phyloP scores from a whole-genome alignment of 768 basidiomycete genomes.

The Mycena venus region DNA sequence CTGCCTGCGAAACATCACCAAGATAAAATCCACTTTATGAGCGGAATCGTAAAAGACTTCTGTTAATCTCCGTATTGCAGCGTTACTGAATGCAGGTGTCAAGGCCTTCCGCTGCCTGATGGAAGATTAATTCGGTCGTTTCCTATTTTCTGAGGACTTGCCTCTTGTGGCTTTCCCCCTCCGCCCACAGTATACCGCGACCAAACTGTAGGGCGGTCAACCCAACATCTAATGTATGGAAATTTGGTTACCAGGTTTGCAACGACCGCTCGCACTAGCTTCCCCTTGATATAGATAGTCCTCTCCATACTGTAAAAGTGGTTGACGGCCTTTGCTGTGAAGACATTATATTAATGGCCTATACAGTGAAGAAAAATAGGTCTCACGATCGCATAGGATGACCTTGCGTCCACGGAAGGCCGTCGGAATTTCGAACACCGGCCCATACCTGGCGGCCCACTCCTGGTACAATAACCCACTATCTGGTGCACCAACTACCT shows the following conservation, averaged over 20 bases:
- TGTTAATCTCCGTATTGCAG: constrained; percentile 53
- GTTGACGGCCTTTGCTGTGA: constrained; percentile 40
- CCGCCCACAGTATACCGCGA: constrained; percentile 32
- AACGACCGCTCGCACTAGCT: constrained; percentile 30
- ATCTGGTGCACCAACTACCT: constrained; percentile 27
- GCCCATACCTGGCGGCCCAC: constrained; percentile 48
- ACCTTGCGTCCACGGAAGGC: constrained; percentile 21
- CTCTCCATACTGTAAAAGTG: constrained; percentile 40
- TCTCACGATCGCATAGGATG: constrained; percentile 40
- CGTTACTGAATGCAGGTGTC: constrained; percentile 57
- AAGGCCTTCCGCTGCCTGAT: constrained; percentile 53
- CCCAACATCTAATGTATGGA: background rate
- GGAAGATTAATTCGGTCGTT: background rate
- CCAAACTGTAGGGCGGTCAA: constrained; percentile 17
- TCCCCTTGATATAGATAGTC: constrained; percentile 41
- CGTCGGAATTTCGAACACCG: constrained; percentile 43
- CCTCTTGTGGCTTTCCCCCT: constrained; percentile 42
- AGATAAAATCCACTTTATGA: constrained; percentile 48
- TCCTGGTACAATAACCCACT: constrained; percentile 38
- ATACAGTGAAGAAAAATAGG: too few species aligned
- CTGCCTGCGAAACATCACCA: background rate
- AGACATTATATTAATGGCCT: too few species aligned
- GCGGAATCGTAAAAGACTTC: constrained; percentile 57
- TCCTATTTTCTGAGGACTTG: background rate
- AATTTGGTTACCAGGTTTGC: constrained; percentile 34